Evolutionary conservation across 164 flowering plant genomes (phyloP).

Genomic region (Warburgia ugandensis): DNA sequence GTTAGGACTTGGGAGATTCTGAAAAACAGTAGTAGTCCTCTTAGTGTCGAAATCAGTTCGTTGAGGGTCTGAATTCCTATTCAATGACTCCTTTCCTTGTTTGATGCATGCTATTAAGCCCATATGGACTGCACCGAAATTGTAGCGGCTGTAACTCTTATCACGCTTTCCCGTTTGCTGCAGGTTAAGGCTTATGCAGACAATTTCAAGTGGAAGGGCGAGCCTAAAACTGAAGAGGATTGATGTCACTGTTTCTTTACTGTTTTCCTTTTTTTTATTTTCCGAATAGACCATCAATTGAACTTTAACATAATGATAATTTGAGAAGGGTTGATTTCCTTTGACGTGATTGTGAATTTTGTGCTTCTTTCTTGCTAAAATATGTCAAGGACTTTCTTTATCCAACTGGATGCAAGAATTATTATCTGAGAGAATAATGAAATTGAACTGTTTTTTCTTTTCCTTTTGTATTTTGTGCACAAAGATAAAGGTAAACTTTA

Average conservation of each 20-base stretch:
- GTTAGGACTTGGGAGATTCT: too few relatives aligned
- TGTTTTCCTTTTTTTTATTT: neutral
- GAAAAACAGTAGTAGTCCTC: too few relatives aligned
- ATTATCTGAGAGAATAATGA: neutral
- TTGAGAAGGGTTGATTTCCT: neutral
- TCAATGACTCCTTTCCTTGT: too few relatives aligned
- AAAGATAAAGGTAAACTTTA: slow-evolving; percentile 8
- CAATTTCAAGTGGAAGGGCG: slow-evolving; percentile 37
- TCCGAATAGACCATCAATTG: neutral
- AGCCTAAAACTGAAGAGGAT: slow-evolving; percentile 16
- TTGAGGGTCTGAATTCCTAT: too few relatives aligned
- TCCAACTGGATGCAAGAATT: neutral
- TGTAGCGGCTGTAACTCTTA: too few relatives aligned
- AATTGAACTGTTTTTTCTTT: slow-evolving; percentile 1
- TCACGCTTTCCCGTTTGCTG: too few relatives aligned
- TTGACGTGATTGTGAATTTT: neutral
- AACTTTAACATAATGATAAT: neutral
- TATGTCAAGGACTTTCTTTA: neutral
- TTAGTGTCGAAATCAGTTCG: too few relatives aligned
- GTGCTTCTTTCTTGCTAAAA: neutral
- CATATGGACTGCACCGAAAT: too few relatives aligned
- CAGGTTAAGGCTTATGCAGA: slow-evolving; percentile 31
- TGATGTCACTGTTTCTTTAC: slow-evolving; percentile 2
- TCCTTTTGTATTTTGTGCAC: neutral
- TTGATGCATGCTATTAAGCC: too few relatives aligned